Base-by-base conservation (phyloP, 441 rosid genomes). In the Bocquillonia castaneifolia region DNA sequence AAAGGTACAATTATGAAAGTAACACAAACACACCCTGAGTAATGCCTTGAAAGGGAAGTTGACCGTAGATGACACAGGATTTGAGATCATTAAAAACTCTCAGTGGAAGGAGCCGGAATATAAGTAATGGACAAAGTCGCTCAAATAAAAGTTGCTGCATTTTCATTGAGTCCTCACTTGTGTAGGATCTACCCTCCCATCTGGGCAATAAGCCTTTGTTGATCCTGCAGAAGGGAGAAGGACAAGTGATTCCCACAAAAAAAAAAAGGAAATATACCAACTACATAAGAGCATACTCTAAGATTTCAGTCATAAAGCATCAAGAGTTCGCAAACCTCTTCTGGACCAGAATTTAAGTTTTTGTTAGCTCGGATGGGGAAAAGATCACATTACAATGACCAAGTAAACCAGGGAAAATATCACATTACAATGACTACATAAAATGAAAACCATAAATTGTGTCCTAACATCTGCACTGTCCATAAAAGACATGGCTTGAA, bases 101-200 rank as follows among this genome's bases (percentile, higher is more conserved):
- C 66, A 91, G 70, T 6, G 99, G 99, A 82, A 93, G 97, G 66
- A 93, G 64, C 77, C 90, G 84, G 68, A 93, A 72, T 59, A 93
- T 73, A 70, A 93, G 99, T 69, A 93, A 69, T 9, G 99, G 99
- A 81, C 93, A 91, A 66, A 93, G 96, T 65, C 78, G 89, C 65
- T 82, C 86, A 87, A 88, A 93, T 53, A 93, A 79, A 67, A 72
- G 76, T 61, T 78, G 84, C 75, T 84, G 86, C 74, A 79, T 74
- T 69, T 50, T 72, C 71, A 66, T 51, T 3, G 69, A 71, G 54
- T 82, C 82, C 47, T 80, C 83, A 62, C 71, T 70, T 53, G 75
- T 48, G 72, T n/a, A 53, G 40, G 77, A 74, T 73, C 57, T 72
- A 63, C 68, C 74, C 53, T 75, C 85, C 80, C 79, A 68, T 74